Base-by-base conservation (phyloP, 2,329 filamentous ascomycete species). In the Claviceps pazoutovae region DNA sequence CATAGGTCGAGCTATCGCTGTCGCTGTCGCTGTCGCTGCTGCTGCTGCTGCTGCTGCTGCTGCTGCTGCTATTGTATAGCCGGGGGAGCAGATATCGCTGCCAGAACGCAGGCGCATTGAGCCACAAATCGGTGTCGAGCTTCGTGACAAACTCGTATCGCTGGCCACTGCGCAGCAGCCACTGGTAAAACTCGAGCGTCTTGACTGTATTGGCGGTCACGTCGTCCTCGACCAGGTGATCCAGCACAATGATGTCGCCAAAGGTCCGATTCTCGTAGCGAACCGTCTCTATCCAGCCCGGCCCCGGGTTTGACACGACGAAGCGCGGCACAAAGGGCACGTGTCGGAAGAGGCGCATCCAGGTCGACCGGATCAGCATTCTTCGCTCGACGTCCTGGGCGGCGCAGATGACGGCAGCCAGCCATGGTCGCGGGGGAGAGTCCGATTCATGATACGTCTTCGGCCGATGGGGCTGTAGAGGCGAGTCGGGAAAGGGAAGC, bases 201-300 rank as follows among this genome's bases (percentile, higher is more conserved):
- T 66, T 66, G 53, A 66, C 55, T 8, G 62, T 65, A 51, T 66
- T 66, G 41, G 64, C 62, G 4, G 60, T 63, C 6, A 64, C 36
- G 14, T 62, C 60, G 48, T 63, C 58, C 54, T 66, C 64, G 13
- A 56, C 54, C 2, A 66, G 50, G 45, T 63, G 57, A n/a, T 65
- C 61, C 4, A 66, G 63, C 1, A 66, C 59, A 53, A 66, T 64
- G 39, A 66, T 58, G 50, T 66, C 64, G 14, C 64, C 64, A 55
- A 60, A 64, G 1, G 64, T 66, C 30, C 55, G 56, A 49, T 66
- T 66, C 54, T 66, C 64, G 23, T 53, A 57, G 3, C 54, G 53
- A n/a, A 66, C 54, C 1, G 57, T 53, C 7, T 61, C 56, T 1
- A 51, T 58, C 63, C 62, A 64, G 7, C 47, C 53, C 3, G 57